Evolutionary conservation across 768 basidiomycete genomes (phyloP).

Genomic region (Tephrocybe sp.): DNA sequence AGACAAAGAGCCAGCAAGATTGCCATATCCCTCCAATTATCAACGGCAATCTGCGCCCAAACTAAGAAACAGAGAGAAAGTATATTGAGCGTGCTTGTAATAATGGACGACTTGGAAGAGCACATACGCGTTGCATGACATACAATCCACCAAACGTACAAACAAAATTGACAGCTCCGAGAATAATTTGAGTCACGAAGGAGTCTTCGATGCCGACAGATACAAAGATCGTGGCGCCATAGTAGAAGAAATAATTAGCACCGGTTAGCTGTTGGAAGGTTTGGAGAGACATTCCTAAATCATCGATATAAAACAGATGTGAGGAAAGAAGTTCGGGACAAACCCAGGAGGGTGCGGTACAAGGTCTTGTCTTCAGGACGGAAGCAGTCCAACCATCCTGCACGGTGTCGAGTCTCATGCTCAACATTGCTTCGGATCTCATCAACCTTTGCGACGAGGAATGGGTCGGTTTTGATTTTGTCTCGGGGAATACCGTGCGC

Average conservation of each 20-base stretch:
- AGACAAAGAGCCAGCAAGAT: conserved; percentile 66
- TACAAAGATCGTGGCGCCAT: conserved; percentile 62
- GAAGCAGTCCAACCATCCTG: conserved; percentile 74
- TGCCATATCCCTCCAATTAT: conserved; percentile 74
- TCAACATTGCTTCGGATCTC: conserved; percentile 55
- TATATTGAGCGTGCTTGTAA: neutral
- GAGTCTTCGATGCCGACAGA: conserved; percentile 67
- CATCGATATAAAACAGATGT: conserved; percentile 1
- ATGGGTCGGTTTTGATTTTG: conserved; percentile 37
- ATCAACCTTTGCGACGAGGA: conserved; percentile 46
- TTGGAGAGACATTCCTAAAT: conserved; percentile 58
- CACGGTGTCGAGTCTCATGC: conserved; percentile 41
- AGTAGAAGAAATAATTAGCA: conserved; percentile 70
- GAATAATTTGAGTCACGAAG: conserved; percentile 71
- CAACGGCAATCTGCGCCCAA: conserved; percentile 61
- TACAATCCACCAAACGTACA: conserved; percentile 74
- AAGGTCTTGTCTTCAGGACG: conserved; percentile 49
- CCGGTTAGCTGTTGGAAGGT: conserved; percentile 72
- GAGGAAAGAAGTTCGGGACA: neutral
- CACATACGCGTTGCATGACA: conserved; percentile 60
- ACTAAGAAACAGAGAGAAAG: conserved; percentile 30
- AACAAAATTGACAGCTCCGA: conserved; percentile 69
- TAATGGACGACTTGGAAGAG: neutral
- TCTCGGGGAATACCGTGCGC: conserved; percentile 43
- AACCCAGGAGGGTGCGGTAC: conserved; percentile 59